phyloP scores from a whole-genome alignment of 202 grass and related monocot species.

The Schoenoplectus triqueter region DNA sequence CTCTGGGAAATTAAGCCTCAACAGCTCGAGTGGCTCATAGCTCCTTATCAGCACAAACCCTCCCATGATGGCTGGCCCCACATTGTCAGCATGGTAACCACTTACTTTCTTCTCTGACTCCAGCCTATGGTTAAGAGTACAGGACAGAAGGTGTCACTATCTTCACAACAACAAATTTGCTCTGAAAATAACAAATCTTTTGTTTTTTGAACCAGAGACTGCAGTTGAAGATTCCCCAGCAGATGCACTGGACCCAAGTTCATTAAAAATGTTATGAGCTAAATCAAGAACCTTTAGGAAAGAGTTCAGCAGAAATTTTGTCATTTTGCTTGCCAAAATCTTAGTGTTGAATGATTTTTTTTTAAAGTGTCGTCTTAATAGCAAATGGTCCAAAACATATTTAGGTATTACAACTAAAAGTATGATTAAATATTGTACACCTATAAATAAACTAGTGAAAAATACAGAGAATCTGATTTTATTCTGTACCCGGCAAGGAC shows the following conservation, averaged over 20 bases:
- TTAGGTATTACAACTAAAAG: background rate
- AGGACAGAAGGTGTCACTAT: background rate
- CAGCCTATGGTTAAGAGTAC: slow-evolving; percentile 37
- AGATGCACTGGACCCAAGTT: background rate
- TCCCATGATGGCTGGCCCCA: slow-evolving; percentile 75
- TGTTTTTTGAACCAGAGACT: background rate
- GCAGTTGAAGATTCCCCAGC: background rate
- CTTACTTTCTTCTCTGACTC: slow-evolving; percentile 95
- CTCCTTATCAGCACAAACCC: slow-evolving; percentile 80
- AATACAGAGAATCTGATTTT: background rate
- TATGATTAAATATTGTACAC: too few relatives aligned
- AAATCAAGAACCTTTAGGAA: too few relatives aligned
- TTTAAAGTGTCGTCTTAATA: background rate
- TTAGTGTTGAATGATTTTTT: background rate
- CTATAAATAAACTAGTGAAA: background rate
- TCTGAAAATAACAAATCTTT: background rate
- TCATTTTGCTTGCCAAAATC: background rate
- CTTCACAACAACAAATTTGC: background rate
- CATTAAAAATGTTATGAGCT: background rate
- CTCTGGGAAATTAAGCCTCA: slow-evolving; percentile 55
- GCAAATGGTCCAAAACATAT: background rate
- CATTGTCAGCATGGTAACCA: slow-evolving; percentile 91
- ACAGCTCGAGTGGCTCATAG: slow-evolving; percentile 77
- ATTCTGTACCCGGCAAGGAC: slow-evolving; percentile 60
- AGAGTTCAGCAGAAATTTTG: background rate